Evolutionary conservation across 345 rosid species (phyloP), one percentile per base, ranked within the genome.

Genomic region (Anacardium occidentale): DNA sequence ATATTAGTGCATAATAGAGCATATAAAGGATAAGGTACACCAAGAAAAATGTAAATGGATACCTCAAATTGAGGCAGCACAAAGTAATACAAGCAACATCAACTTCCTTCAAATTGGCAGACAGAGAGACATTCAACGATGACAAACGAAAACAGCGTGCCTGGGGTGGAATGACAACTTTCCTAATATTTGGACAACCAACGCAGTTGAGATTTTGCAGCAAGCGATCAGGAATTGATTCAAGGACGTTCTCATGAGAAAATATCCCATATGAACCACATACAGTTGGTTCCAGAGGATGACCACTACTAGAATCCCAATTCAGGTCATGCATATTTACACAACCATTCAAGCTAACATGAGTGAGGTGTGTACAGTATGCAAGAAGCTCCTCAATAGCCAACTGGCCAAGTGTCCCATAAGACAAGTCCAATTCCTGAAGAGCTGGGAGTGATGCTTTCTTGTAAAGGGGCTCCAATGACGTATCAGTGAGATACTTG

Each of bases 351-450:
- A 95, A 87, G 84, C 98, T 92, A 83, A 93, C 74, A 72, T 91
- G 99, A 65, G 96, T 95, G 72, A 95, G 89, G 76, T 90, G 94
- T 12, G 93, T 91, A 83, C 98, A 92, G 79, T 78, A 87, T 26
- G 94, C 87, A 83, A 95, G 98, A 78, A 95, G 93, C 83, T 93
- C 93, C 85, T 91, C 98, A 68, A 95, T 91, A 67, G 99, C 96
- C 50, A 93, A 87, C 80, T 88, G 96, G 75, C 94, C 86, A 22
- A 95, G 88, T 68, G 98, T 84, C 68, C 98, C 96, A 80, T 95
- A 93, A 18, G 99, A 95, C 80, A 95, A 80, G 81, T 95, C 99
- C 82, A 95, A 81, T 76, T 91, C 98, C 77, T 81, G 84, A 62
- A 95, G 97, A 25, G 85, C 82, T 58, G 86, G 91, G 70, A 95